Evolutionary conservation across 2,329 filamentous ascomycete species (phyloP), one percentile per base, ranked within the genome.

Genomic region (Claviceps spartinae): DNA sequence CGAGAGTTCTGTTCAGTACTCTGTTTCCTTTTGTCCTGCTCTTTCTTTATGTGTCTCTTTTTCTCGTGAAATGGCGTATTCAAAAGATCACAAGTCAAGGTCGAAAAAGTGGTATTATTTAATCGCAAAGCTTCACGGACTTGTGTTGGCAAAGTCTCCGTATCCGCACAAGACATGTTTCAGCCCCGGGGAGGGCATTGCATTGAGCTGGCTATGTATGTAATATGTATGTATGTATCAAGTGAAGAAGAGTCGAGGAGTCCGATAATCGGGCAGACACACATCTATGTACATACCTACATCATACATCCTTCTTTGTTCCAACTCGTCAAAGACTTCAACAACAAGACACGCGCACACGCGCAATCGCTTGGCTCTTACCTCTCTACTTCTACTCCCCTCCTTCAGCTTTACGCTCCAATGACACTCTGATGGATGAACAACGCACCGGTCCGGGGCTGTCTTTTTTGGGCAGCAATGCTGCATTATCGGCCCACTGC

Each of bases 381-480:
- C 30, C 30, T 34, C 30, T 34, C 11, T 11, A 4, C 11, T 34
- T 34, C 9, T 34, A 11, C 30, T 34, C 30, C 30, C 30, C 30
- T 11, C 9, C 30, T 34, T 34, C 9, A 11, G 30, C 30, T 34
- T 9, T 34, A 4, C 42, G 20, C 20, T 48, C 20, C 47, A 36
- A 45, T 24, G 18, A 1, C 30, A 11, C 30, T 34, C 30, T 34
- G 30, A 34, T 34, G 30, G 9, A 34, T 11, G 30, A 34, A 34
- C 30, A 34, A 34, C 30, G 30, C 30, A 34, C 30, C 30, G 30
- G 8, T 42, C 22, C 14, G 18, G 8, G 18, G 41, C n/a, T 30
- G 14, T 13, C 26, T 18, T 11, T 46, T 38, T 50, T 54, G 47
- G 53, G 53, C 53, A 54, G 49, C 53, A 54, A 52, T 52, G 53